Evolutionary conservation across 23 red algal genomes (phyloP).

Genomic region (Pyropia yezoensis): DNA sequence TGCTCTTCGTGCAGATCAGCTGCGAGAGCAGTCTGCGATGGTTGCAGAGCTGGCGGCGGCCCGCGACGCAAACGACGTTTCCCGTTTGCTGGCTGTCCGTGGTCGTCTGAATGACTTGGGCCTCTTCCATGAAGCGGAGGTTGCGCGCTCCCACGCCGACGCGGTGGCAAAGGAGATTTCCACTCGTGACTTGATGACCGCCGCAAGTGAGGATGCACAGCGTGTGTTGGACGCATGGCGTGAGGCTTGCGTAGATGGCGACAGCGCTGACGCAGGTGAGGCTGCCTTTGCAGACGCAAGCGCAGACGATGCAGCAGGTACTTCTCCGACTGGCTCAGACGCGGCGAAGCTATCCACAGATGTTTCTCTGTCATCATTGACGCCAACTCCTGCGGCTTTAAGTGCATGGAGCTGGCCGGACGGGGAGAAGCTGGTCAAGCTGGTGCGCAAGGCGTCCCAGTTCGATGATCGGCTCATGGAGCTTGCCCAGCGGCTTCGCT

Average conservation of each 20-base stretch:
- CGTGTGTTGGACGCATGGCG: no score
- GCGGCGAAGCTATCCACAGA: not conserved
- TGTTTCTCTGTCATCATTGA: not conserved
- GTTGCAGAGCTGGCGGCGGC: slow-evolving; percentile 16
- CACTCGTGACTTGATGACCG: slow-evolving; percentile 3
- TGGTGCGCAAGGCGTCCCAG: slow-evolving; percentile 37
- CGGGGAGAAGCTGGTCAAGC: slow-evolving; percentile 39
- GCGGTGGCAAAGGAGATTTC: slow-evolving; percentile 4
- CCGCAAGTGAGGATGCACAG: slow-evolving; percentile 1
- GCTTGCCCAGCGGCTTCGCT: slow-evolving; percentile 17
- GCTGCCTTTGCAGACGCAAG: slow-evolving; percentile 23
- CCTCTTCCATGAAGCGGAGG: slow-evolving; percentile 79
- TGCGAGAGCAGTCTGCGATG: slow-evolving; percentile 40
- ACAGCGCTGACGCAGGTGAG: not conserved
- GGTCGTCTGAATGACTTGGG: slow-evolving; percentile 43
- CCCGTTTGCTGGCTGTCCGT: slow-evolving; percentile 24
- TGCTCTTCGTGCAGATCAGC: slow-evolving; percentile 10
- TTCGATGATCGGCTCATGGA: slow-evolving; percentile 17
- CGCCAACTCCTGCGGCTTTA: not conserved
- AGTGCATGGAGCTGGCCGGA: slow-evolving; percentile 48
- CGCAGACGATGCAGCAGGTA: not conserved
- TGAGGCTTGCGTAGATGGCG: no score
- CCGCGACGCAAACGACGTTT: slow-evolving; percentile 19
- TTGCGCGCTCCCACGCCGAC: slow-evolving; percentile 55
- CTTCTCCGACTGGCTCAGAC: slow-evolving; percentile 26